Conservation (phyloP, 2,329 filamentous ascomycete genomes). For the Exophiala calicioides region DNA sequence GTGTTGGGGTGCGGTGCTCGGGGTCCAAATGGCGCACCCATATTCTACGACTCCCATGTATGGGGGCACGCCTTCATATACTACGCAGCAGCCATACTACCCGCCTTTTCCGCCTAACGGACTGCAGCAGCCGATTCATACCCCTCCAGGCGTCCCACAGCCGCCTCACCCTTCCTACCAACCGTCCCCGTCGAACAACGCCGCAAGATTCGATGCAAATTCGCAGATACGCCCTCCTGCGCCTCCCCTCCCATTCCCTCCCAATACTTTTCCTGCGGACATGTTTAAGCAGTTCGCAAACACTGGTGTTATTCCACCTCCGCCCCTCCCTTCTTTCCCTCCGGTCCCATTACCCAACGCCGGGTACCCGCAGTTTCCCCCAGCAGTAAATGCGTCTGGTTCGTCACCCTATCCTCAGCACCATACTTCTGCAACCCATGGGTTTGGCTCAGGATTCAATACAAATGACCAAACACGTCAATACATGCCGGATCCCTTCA, state of each 20-base stretch:
- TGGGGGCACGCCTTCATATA: conserved; percentile 32
- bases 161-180: conserved; percentile 15
- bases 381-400: conserved; percentile 11
- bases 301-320: conserved; percentile 21
- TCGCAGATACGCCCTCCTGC: conserved; percentile 29
- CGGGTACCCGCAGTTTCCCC: conserved; percentile 24
- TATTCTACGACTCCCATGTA: conserved; percentile 39
- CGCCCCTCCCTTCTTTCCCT: conserved; percentile 24
- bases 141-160: conserved; percentile 21
- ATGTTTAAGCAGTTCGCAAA: conserved; percentile 30
- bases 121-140: conserved; percentile 31
- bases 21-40: conserved; percentile 38
- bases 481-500: conserved; percentile 6
- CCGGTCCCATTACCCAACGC: conserved; percentile 22
- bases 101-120: conserved; percentile 29
- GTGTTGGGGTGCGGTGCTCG: conserved; percentile 2
- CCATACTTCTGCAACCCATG: conserved; percentile 5
- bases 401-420: conserved; percentile 24
- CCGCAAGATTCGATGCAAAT: conserved; percentile 26
- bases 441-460: conserved; percentile 8
- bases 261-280: conserved; percentile 27
- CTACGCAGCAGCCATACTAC: conserved; percentile 34
- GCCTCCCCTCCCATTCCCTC: conserved; percentile 31
- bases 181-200: conserved; percentile 14
- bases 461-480: conserved; percentile 15